Evolutionary conservation across 495 filamentous ascomycete species (phyloP), one percentile per base, ranked within the genome.

Genomic region (Penicillium turbatum): DNA sequence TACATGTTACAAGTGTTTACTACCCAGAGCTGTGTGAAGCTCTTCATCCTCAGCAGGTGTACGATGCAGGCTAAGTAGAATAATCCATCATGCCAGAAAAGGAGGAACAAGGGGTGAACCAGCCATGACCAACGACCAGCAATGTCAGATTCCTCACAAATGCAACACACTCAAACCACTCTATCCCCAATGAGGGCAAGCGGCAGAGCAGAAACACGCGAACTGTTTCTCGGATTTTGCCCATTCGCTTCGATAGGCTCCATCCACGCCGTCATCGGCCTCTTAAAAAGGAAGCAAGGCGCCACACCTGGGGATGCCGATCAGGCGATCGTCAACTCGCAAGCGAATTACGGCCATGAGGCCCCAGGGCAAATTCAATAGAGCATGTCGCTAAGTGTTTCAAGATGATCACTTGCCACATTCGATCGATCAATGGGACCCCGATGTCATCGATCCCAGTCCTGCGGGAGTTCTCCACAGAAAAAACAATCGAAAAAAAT

Each of bases 261-360:
- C 49, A 43, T 35, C 19, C 21, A 24, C 39, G 31, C 49, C 49
- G 27, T 32, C 49, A 51, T 42, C 11, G 39, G 39, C 2, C 31
- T 35, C 38, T 32, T 7, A 34, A 51, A 42, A 27, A 10, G 38
- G 29, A 41, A 51, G 30, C 49, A 43, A 36, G 49, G 31, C 30
- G 49, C 49, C 49, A 51, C 49, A 51, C 21, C 49, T 36, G 49
- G 49, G 49, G 49, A 51, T 51, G 49, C 38, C 19, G 49, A 51
- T 41, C 49, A 16, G 49, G 49, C 13, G 49, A 51, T 51, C 49
- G 19, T 17, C 8, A 27, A 39, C n/a, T 43, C 13, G 29, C 39
- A 42, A 43, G 39, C 49, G 38, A 51, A 43, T 51, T 13, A 42
- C 7, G 9, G 3, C 13, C 2, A 40, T 29, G 29, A 6, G 19